A percentile compares a stretch with the other conserved stretches of the same genome.
These are phyloP conservation scores for Coniochaeta sp. DNA, from an alignment of 2,329 filamentous ascomycete species.

Conservation along the genomic window DNA sequence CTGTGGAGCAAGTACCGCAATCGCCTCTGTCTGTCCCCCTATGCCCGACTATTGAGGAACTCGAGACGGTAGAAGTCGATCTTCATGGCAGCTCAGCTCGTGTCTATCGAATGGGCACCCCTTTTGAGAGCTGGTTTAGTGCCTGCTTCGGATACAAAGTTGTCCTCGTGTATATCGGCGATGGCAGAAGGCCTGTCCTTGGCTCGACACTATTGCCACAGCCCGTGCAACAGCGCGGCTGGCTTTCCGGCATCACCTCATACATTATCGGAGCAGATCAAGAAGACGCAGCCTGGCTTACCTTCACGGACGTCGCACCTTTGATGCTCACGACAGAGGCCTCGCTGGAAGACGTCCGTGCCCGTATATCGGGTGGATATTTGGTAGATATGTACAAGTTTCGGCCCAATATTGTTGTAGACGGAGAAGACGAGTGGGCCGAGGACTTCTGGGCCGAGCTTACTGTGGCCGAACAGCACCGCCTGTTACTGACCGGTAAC, in stretches of 20 bases:
- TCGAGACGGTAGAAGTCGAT: conserved; percentile 43
- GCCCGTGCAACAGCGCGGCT: conserved; percentile 15
- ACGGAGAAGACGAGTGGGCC: conserved; percentile 52
- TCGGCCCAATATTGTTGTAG: conserved; percentile 65
- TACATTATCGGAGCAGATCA: conserved; percentile 13
- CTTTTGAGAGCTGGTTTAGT: conserved; percentile 60
- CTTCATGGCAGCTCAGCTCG: conserved; percentile 52
- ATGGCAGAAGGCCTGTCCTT: conserved; percentile 50
- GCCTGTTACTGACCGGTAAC: conserved; percentile 58
- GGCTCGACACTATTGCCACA: conserved; percentile 44
- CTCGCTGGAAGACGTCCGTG: conserved; percentile 61
- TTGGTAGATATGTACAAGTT: conserved; percentile 60
- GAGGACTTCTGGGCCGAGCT: conserved; percentile 70
- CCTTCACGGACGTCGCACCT: conserved; percentile 69
- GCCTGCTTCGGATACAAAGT: conserved; percentile 55
- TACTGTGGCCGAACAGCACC: conserved; percentile 25
- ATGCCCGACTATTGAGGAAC: conserved; percentile 35
- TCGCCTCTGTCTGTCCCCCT: conserved; percentile 49
- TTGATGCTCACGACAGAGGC: conserved; percentile 65
- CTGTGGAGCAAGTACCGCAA: conserved; percentile 29
- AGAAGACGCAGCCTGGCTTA: conserved; percentile 38
- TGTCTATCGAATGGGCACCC: conserved; percentile 56
- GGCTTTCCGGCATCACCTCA: conserved; percentile 25
- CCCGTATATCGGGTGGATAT: conserved; percentile 40
- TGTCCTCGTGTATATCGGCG: conserved; percentile 58